Conservation (phyloP, 2,329 filamentous ascomycete species). For the Fusarium stilboides region DNA sequence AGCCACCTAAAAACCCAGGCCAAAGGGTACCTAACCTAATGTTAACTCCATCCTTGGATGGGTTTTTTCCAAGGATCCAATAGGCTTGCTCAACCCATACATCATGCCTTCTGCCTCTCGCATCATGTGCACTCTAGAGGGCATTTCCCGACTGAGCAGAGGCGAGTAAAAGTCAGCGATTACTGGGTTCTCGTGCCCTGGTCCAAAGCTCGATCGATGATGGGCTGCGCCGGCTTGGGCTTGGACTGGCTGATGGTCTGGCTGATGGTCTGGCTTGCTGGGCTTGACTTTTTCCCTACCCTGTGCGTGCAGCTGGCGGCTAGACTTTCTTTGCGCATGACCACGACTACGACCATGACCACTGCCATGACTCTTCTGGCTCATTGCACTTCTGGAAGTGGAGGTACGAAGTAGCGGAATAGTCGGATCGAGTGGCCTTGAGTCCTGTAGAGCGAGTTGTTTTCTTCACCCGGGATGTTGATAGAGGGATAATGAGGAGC, state of each 20-base stretch:
- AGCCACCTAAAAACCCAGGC: slow-evolving; percentile 9
- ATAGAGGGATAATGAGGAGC: slow-evolving; percentile 4
- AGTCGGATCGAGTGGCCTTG: slow-evolving; percentile 26
- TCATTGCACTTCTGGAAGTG: slow-evolving; percentile 25
- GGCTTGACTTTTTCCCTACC: slow-evolving; percentile 21
- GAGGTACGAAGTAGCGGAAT: slow-evolving; percentile 24
- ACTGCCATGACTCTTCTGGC: slow-evolving; percentile 27
- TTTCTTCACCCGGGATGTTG: slow-evolving; percentile 20
- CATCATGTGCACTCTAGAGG: slow-evolving; percentile 31
- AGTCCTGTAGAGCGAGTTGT: slow-evolving; percentile 1
- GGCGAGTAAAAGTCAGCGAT: slow-evolving; percentile 14
- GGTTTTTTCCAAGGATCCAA: slow-evolving; percentile 12
- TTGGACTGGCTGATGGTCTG: slow-evolving; percentile 35
- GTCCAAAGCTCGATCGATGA: slow-evolving; percentile 34
- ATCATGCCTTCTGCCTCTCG: slow-evolving; percentile 21
- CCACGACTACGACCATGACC: slow-evolving; percentile 21
- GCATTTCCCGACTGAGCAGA: slow-evolving; percentile 2
- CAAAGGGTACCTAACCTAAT: slow-evolving; percentile 18
- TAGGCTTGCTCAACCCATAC: slow-evolving; percentile 3
- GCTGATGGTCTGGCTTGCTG: slow-evolving; percentile 23
- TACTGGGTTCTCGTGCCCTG: slow-evolving; percentile 9
- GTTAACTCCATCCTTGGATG: slow-evolving; percentile 15
- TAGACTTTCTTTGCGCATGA: slow-evolving; percentile 42
- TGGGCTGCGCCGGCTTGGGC: slow-evolving; percentile 30
- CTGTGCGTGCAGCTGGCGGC: slow-evolving; percentile 29